Evolutionary conservation across 1,139 yeast species (phyloP), one percentile per base, ranked within the genome.

Genomic region (Spencermartinsiella ligniputridi): DNA sequence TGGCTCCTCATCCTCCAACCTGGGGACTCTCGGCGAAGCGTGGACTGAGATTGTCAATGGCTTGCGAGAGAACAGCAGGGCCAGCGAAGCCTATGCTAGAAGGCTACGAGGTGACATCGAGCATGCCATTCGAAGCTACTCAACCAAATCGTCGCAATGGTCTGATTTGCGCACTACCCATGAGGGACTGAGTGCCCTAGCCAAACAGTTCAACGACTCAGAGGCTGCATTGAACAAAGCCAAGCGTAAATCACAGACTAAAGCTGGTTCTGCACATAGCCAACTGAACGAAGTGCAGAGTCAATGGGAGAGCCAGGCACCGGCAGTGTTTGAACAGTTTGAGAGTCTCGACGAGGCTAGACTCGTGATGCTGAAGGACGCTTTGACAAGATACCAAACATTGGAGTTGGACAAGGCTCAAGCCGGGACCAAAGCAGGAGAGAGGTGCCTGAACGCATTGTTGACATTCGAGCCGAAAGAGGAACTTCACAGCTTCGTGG

Each of bases 231-330:
- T 49, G 18, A 49, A 49, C 33, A 56, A 56, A 40, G 42, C 51
- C 25, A 37, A 40, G 39, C 40, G 39, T 21, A 41, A 40, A 25
- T 25, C 44, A 24, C 35, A 44, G 24, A 21, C 44, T 25, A 55
- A 53, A 37, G 37, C 44, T 30, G 60, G 57, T 13, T 44, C 51
- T 3, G 58, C 61, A 3, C 57, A 57, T 40, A 44, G 48, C 17
- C 39, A 49, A 12, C 50, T 60, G 17, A 57, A 55, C 19, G 59
- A 60, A 39, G 46, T 44, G 15, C 52, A 60, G 19, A 52, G 56
- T 34, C 63, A 64, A 40, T 89, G 96, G 95, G 83, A 80, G 52
- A 71, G 76, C 47, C 81, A 82, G 61, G 92, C 95, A 0, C 94
- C 96, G 1, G 79, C 74, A 51, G 77, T 83, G 33, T 83, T 87